Evolutionary conservation across 2,329 filamentous ascomycete species (phyloP), one percentile per base, ranked within the genome.

Genomic region (Mycosphaerella sp.): DNA sequence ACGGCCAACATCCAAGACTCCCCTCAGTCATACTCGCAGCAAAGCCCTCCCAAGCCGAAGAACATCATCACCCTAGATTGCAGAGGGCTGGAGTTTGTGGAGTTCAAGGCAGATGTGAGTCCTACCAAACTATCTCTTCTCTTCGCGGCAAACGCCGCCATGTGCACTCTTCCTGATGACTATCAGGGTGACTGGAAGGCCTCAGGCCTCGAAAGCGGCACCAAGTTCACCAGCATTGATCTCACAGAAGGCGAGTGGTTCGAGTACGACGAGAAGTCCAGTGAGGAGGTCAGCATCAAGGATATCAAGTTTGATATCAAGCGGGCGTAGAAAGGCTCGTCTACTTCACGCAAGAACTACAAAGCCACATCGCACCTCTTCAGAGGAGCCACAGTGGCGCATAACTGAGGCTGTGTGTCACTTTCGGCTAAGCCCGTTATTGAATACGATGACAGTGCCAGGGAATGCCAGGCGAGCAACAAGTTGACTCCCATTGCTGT

Each of bases 231-330:
- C 0, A 82, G 74, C 4, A 87, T 97, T 51, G 91, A 97, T 62
- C 73, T 98, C 52, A 76, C 77, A 0, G 93, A 98, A 29, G 92
- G 88, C 26, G 93, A 98, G 65, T 98, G 93, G 93, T 98, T 87
- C 71, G 92, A 97, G 64, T 98, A 97, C 48, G 91, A 97, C 63
- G 91, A 97, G 73, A 96, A 97, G 76, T 80, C 88, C 0, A 80
- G 85, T 0, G 89, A 95, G 47, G 91, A 97, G 71, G 91, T 96
- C 45, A 93, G 88, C 71, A 90, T 96, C 69, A 92, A 89, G 69
- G 88, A 93, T 31, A 72, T 95, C 52, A 87, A 82, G 58, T 98
- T 90, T 89, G 85, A 90, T 62, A 86, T 98, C 62, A 80, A 81
- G 60, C 79, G 89, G 61, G 81, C 83, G 26, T 53, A 52, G 29